phyloP scores from a whole-genome alignment of 495 filamentous ascomycete genomes.

The Poronia punctata region DNA sequence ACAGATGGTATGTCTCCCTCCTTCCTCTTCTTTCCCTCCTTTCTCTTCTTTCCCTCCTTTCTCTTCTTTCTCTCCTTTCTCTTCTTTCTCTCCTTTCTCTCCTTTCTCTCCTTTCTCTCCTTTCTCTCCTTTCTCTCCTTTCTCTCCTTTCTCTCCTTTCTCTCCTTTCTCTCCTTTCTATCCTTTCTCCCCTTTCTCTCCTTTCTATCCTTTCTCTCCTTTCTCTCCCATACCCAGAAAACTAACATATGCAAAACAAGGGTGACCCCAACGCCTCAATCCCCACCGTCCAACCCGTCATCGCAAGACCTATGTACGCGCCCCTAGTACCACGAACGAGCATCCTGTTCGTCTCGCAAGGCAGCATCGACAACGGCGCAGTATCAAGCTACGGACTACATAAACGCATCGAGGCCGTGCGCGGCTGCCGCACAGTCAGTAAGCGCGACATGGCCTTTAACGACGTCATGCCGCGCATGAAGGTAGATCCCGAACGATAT shows the following conservation, averaged over 20 bases:
- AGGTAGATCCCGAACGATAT: conserved; percentile 89
- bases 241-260: too few relatives aligned
- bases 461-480: conserved; percentile 81
- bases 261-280: conserved; percentile 94
- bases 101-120: background rate
- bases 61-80: background rate
- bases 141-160: background rate
- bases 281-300: conserved; percentile 80
- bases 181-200: background rate
- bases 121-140: background rate
- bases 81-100: background rate
- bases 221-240: background rate
- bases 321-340: conserved; percentile 62
- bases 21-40: background rate
- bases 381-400: conserved; percentile 66
- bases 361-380: conserved; percentile 55
- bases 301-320: conserved; percentile 84
- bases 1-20: conserved; percentile 61
- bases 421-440: conserved; percentile 67
- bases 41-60: background rate
- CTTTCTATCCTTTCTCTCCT: background rate
- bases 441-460: conserved; percentile 97
- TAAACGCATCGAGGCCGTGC: conserved; percentile 77
- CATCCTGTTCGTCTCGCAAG: conserved; percentile 78
- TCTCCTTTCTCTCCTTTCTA: background rate